Evolutionary conservation across 2,329 filamentous ascomycete genomes (phyloP), one percentile per base, ranked within the genome.

Genomic region (Colletotrichum brevisporum): DNA sequence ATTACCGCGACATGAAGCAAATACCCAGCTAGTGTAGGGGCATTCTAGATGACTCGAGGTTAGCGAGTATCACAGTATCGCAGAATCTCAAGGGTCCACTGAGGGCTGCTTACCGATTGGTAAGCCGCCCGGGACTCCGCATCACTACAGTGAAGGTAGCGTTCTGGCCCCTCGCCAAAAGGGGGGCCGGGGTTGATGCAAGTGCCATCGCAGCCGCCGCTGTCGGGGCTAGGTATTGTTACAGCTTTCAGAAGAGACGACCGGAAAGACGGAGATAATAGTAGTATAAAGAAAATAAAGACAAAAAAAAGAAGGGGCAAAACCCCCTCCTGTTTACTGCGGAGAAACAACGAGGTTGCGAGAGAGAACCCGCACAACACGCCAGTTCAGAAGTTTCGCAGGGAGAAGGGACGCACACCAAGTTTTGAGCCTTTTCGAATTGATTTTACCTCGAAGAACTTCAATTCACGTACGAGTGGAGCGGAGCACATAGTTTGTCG

Each of bases 161-260:
- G 18, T 27, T 51, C 31, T 8, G 27, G 60, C 60, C 52, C 43
- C 43, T 4, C 27, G 26, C 13, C 21, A 10, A 15, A 31, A 21
- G n/a, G 36, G 53, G 53, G 36, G 36, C 24, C 8, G 55, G 55
- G 16, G 5, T 24, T 50, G 50, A 55, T 63, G 51, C 60, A 63
- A 52, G 59, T 21, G 55, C 45, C 43, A 67, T 55, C 36, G 43
- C 57, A 43, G 57, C 41, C 63, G 50, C 51, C 60, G 57, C 57
- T 45, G 36, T 27, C 43, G 57, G 57, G 57, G 43, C 18, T 48
- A n/a, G n/a, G n/a, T n/a, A n/a, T 18, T 48, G 45, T n/a, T 43
- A 5, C 13, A 15, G 18, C n/a, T 48, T n/a, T 6, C n/a, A 18
- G 18, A 48, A 48, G 2, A 36, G 31, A 36, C 31, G 8, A 10